phyloP scores from a whole-genome alignment of 192 early-diverging fungal genomes.

The Dissophora ornata region DNA sequence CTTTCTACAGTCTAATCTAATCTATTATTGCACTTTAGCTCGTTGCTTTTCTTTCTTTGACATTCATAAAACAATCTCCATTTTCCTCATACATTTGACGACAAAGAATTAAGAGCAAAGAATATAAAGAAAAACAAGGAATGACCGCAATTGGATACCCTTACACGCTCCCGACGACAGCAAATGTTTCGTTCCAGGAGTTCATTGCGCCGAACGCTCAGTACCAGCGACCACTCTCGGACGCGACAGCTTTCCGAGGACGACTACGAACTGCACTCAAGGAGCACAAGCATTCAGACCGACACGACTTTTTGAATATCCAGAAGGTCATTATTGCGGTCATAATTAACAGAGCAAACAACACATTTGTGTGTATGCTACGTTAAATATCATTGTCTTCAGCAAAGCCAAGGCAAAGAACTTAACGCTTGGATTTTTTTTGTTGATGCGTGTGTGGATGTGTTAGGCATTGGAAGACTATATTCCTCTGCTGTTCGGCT shows the following conservation, averaged over 20 bases:
- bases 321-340: constrained; percentile 38
- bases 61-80: too few relatives aligned
- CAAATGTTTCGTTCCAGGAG: constrained; percentile 65
- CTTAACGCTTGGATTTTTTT: too few relatives aligned
- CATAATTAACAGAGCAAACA: too few relatives aligned
- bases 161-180: constrained; percentile 67
- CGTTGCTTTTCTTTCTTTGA: not conserved
- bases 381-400: too few relatives aligned
- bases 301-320: constrained; percentile 58
- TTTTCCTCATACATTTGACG: too few relatives aligned
- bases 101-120: too few relatives aligned
- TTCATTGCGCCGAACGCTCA: constrained; percentile 53
- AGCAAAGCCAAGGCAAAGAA: too few relatives aligned
- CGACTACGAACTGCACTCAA: constrained; percentile 64
- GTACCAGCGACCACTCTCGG: constrained; percentile 61
- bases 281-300: constrained; percentile 59
- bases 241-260: constrained; percentile 68
- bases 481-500: constrained; percentile 33
- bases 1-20: not conserved
- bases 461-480: constrained; percentile 47
- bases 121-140: too few relatives aligned
- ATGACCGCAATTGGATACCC: constrained; percentile 60
- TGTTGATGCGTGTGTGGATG: not conserved
- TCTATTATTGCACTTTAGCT: not conserved
- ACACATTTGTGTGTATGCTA: too few relatives aligned